Percentiles rank a stretch among this genome's conserved stretches.
phyloP scores from a whole-genome alignment of 208 protist genomes.

The Wallacemonas sp. region DNA sequence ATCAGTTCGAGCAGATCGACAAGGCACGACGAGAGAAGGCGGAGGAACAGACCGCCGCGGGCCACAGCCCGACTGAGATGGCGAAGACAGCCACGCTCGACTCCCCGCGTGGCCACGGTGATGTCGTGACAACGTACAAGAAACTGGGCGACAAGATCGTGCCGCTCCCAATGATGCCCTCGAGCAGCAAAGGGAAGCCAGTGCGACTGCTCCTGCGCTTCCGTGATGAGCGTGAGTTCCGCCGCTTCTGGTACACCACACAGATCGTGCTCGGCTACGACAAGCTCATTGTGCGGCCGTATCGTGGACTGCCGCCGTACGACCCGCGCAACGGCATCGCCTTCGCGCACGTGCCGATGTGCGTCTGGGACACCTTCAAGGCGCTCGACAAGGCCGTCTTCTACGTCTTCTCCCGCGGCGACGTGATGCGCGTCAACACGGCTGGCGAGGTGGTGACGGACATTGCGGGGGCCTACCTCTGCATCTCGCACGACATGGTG shows the following conservation, averaged over 20 bases:
- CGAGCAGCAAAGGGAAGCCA: not conserved
- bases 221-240: constrained; percentile 48
- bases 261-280: constrained; percentile 57
- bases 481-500: constrained; percentile 57
- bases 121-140: not conserved
- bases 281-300: constrained; percentile 42
- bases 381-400: constrained; percentile 57
- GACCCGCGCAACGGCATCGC: constrained; percentile 60
- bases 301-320: constrained; percentile 57
- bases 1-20: constrained; percentile 45
- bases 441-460: constrained; percentile 12
- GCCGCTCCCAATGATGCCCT: not conserved
- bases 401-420: constrained; percentile 47
- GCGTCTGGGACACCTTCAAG: constrained; percentile 44
- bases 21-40: constrained; percentile 10
- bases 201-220: constrained; percentile 37
- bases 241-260: constrained; percentile 49
- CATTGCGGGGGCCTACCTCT: constrained; percentile 37
- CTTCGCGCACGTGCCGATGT: constrained; percentile 59
- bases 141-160: not conserved
- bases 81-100: not conserved
- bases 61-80: not conserved
- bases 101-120: constrained; percentile 13
- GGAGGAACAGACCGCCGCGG: constrained; percentile 6
- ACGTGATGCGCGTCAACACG: constrained; percentile 28